Evolutionary conservation across 2,329 filamentous ascomycete genomes (phyloP), one percentile per base, ranked within the genome.

Genomic region (Aspergillus fumigatus): DNA sequence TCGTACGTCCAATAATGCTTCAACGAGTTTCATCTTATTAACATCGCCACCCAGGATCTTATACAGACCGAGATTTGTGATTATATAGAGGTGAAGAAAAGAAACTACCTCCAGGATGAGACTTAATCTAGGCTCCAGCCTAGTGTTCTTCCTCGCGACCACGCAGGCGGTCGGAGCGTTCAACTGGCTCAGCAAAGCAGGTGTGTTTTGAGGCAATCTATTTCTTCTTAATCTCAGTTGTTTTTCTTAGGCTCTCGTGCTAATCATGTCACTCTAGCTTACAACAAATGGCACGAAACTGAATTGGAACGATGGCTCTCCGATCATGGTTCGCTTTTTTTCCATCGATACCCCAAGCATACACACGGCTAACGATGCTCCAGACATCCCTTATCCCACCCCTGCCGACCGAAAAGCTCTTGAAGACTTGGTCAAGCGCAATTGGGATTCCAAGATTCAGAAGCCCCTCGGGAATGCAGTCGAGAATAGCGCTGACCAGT

Each of bases 221-320:
- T 23, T 26, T 27, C 23, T 4, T 5, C 21, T 21, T 43, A 3
- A 21, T 48, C 6, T 23, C 47, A 49, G 7, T 41, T 54, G 27
- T 14, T 40, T 53, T 35, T 43, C 49, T 45, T 21, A 27, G 17
- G 41, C 19, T 40, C 29, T 52, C 14, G 55, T 56, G 29, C 49
- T 51, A 57, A 58, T 35, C 41, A 40, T 56, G 48, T 55, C 19
- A 51, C n/a, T 56, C 14, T 70, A 96, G 93, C 88, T 17, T 97
- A 97, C 82, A 97, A 97, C 79, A 97, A 94, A 75, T 99, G 94
- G 94, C 93, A 97, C 69, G 88, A 97, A 80, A 96, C 90, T 23
- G 94, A 99, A 82, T 85, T 99, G 29, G 93, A 99, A 79, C 86
- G 92, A 69, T 99, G 94, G 94, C 86, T 99, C 51, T 89, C 89